Evolutionary conservation across 2,329 filamentous ascomycete species (phyloP), one percentile per base, ranked within the genome.

Genomic region (Pseudomassariella vexata): DNA sequence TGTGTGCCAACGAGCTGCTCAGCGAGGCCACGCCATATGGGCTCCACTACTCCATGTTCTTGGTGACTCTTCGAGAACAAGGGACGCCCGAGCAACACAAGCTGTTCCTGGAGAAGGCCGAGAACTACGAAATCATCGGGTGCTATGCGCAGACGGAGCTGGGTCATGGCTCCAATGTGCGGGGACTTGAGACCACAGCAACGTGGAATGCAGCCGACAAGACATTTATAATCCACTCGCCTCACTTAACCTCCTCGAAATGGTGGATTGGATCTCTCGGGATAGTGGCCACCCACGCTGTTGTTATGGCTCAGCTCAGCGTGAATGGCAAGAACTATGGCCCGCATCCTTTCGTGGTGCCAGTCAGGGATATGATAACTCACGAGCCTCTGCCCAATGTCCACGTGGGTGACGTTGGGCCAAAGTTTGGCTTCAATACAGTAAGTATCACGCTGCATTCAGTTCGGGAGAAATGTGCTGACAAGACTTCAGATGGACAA

Each of bases 221-320:
- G 66, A 85, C 78, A 3, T 88, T 89, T 48, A 79, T 68, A 10
- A 67, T 89, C 21, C 77, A 88, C 57, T 85, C 81, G 1, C 84
- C 84, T 8, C 68, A 76, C 39, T 65, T 88, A 35, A 88, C 84
- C 2, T 74, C 83, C 0, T 82, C 80, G 20, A 90, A 90, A 53
- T 90, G 83, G 83, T 89, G 85, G 85, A 87, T 87, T 46, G 85
- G 85, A 2, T 84, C 82, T 9, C 68, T 89, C 4, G 85, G 84
- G 31, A 71, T 81, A 46, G 80, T 79, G 3, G 84, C 85, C 26
- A 89, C 85, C 52, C 71, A 86, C 49, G 84, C 84, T 2, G 76
- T 85, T 3, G 82, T 89, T 4, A 86, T 89, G 70, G 84, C 85
- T 1, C 83, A 88, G 57, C 66, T 89, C 18, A 72, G 79, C 40